A percentile compares a stretch with the other conserved stretches of the same genome.
Evolutionary conservation across 1,139 yeast genomes (phyloP).

Genomic region (Debaryomyces singareniensis): DNA sequence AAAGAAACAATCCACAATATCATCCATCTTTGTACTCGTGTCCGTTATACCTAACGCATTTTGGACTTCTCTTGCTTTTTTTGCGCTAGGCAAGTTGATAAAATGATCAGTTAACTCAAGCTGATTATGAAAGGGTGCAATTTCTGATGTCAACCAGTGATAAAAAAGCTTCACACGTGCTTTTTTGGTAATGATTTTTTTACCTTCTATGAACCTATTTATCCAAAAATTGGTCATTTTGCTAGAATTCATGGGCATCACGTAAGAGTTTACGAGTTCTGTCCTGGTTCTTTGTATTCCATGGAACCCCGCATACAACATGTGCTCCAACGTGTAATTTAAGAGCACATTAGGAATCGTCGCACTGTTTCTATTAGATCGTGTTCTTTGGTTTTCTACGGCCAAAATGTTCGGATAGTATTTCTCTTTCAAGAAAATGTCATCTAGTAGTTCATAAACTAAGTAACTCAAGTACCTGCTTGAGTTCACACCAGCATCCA

Average conservation of each 20-base stretch:
- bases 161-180: slow-evolving; percentile 16
- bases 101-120: slow-evolving; percentile 5
- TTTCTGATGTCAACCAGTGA: slow-evolving; percentile 8
- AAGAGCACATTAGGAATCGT: slow-evolving; percentile 35
- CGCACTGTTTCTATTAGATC: slow-evolving; percentile 24
- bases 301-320: slow-evolving; percentile 19
- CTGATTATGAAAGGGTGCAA: slow-evolving; percentile 4
- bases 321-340: slow-evolving; percentile 31
- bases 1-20: slow-evolving; percentile 32
- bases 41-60: slow-evolving; percentile 2
- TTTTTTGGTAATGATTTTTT: slow-evolving; percentile 15
- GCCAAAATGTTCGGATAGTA: slow-evolving; percentile 16
- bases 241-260: slow-evolving; percentile 29
- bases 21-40: slow-evolving; percentile 26
- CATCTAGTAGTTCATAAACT: slow-evolving; percentile 14
- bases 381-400: slow-evolving; percentile 36
- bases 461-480: slow-evolving; percentile 22
- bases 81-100: slow-evolving; percentile 3
- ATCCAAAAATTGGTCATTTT: slow-evolving; percentile 35
- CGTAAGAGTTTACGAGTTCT: slow-evolving; percentile 2
- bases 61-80: slow-evolving; percentile 4
- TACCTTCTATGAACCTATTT: slow-evolving; percentile 21
- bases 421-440: slow-evolving; percentile 7
- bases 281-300: slow-evolving; percentile 8
- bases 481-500: slow-evolving; percentile 15